Evolutionary conservation across 2,329 filamentous ascomycete species (phyloP).

Genomic region (Stagonosporopsis vannaccii): DNA sequence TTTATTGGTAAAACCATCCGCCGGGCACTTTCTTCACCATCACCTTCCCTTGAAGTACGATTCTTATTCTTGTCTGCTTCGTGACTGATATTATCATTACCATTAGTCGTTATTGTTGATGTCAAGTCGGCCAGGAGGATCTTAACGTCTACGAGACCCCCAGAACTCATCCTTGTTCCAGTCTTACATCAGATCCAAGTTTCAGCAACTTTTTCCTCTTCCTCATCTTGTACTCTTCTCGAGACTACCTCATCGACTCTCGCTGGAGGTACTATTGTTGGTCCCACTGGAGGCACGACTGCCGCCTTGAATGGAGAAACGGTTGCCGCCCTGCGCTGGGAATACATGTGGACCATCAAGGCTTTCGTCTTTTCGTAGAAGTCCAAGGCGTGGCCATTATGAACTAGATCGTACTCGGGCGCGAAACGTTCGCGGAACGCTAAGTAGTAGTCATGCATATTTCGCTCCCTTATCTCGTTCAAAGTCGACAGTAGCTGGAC

Average conservation of each 20-base stretch:
- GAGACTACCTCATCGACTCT: not conserved
- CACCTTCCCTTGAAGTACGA: too few species aligned
- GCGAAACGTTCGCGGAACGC: conserved; percentile 9
- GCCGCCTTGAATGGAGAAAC: not conserved
- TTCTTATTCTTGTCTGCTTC: not conserved
- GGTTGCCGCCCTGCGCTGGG: not conserved
- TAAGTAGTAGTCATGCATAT: conserved; percentile 5
- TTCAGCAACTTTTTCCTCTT: not conserved
- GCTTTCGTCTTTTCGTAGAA: conserved; percentile 14
- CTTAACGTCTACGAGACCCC: not conserved
- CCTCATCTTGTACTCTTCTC: not conserved
- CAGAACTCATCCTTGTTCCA: not conserved
- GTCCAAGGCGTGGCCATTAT: conserved; percentile 1
- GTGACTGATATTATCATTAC: not conserved
- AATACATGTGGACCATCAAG: conserved; percentile 11
- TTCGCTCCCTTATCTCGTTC: conserved; percentile 10
- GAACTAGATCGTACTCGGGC: conserved; percentile 10
- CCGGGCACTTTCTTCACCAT: not conserved
- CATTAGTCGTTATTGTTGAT: not conserved
- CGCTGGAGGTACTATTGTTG: not conserved
- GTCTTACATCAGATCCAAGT: conserved; percentile 1
- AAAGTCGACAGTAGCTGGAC: conserved; percentile 8
- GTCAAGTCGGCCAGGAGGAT: not conserved
- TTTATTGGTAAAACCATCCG: not conserved
- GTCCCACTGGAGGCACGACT: not conserved